These are phyloP conservation scores for Fonsecaea monophora DNA, from an alignment of 2,329 filamentous ascomycete genomes.

Conservation along the genomic window DNA sequence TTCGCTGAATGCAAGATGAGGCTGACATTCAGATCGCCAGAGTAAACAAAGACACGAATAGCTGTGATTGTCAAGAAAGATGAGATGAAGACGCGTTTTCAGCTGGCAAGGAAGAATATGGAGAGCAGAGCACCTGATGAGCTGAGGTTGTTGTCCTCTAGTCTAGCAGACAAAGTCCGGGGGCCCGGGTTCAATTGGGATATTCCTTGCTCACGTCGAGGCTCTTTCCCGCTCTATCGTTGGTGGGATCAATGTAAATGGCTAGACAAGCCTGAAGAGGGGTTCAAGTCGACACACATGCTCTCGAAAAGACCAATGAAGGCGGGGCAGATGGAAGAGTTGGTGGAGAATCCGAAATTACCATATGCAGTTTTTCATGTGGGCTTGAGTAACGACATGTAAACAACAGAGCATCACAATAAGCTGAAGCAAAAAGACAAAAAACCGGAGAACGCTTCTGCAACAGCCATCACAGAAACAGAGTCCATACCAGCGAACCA, in stretches of 20 bases:
- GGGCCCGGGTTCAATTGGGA: slow-evolving; percentile 16
- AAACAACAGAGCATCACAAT: slow-evolving; percentile 31
- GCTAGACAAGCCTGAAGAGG: slow-evolving; percentile 21
- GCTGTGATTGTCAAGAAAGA: slow-evolving; percentile 16
- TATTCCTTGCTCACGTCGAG: slow-evolving; percentile 27
- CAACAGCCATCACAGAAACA: slow-evolving; percentile 2
- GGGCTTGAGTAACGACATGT: slow-evolving; percentile 23
- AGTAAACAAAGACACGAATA: slow-evolving; percentile 9
- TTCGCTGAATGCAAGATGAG: neutral
- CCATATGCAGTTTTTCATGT: slow-evolving; percentile 30
- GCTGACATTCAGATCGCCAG: slow-evolving; percentile 23
- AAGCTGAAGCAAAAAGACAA: slow-evolving; percentile 13
- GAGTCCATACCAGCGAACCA: slow-evolving; percentile 3
- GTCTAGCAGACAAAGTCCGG: slow-evolving; percentile 25
- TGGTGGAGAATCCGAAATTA: slow-evolving; percentile 37
- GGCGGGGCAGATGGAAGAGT: slow-evolving; percentile 29
- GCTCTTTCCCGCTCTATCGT: slow-evolving; percentile 8
- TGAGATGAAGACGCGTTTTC: neutral
- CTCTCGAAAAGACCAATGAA: slow-evolving; percentile 23
- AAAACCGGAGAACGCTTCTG: slow-evolving; percentile 5
- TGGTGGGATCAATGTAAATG: slow-evolving; percentile 6
- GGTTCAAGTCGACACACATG: slow-evolving; percentile 22
- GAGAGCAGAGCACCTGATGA: slow-evolving; percentile 1
- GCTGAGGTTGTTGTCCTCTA: slow-evolving; percentile 28
- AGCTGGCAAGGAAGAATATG: neutral